Evolutionary conservation across 2,329 filamentous ascomycete genomes (phyloP).

Genomic region (Colletotrichum limetticola): DNA sequence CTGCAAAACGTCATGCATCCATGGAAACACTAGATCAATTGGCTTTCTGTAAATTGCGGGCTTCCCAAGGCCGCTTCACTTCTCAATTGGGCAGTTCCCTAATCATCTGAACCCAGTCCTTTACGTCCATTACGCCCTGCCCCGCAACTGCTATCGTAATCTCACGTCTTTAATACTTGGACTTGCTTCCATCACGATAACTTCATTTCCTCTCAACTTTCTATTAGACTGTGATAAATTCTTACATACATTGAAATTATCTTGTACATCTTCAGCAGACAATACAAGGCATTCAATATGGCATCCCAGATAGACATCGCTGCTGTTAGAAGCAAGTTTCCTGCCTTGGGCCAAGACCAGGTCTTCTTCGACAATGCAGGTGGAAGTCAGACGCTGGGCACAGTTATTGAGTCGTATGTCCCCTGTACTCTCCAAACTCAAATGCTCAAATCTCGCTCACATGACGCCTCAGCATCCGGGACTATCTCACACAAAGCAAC

Average conservation of each 20-base stretch:
- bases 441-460: background rate
- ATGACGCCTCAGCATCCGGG: slow-evolving; percentile 60
- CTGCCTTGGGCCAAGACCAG: slow-evolving; percentile 73
- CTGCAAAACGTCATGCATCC: slow-evolving; percentile 25
- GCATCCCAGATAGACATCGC: slow-evolving; percentile 54
- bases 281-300: background rate
- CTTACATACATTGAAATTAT: no score
- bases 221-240: no score
- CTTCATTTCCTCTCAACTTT: background rate
- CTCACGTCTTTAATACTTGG: background rate
- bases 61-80: background rate
- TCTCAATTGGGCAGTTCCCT: slow-evolving; percentile 22
- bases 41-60: slow-evolving; percentile 9
- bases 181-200: background rate
- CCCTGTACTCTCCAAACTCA: background rate
- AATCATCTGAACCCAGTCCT: background rate
- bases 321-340: slow-evolving; percentile 70
- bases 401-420: slow-evolving; percentile 73
- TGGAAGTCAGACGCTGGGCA: slow-evolving; percentile 75
- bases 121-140: background rate
- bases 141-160: slow-evolving; percentile 8
- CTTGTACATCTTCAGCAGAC: background rate
- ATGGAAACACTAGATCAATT: background rate
- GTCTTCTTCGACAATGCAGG: slow-evolving; percentile 84
- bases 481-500: slow-evolving; percentile 75